A percentile compares a stretch with the other conserved stretches of the same genome.
Evolutionary conservation across 768 basidiomycete species (phyloP).

Genomic region (Dioszegia aurantiaca): DNA sequence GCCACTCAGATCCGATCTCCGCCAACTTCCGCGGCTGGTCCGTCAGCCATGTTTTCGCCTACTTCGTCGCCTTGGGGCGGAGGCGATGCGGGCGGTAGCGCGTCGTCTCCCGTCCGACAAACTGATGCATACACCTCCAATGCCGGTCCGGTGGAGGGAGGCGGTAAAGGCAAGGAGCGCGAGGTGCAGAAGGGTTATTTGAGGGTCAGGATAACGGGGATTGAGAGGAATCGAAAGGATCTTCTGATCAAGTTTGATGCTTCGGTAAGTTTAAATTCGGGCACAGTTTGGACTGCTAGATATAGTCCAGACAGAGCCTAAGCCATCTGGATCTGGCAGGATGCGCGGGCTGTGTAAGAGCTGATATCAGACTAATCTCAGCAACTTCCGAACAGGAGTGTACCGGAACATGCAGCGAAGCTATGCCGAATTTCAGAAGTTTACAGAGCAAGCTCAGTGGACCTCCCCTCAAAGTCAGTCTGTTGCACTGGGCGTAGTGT

Average conservation of each 20-base stretch:
- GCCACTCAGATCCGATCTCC: background rate
- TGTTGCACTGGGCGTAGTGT: background rate
- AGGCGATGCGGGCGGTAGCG: background rate
- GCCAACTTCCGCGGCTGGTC: background rate
- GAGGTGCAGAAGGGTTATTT: conserved; percentile 58
- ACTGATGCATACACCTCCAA: conserved; percentile 10
- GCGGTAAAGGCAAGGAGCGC: conserved; percentile 13
- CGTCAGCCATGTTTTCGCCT: background rate
- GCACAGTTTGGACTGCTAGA: no score
- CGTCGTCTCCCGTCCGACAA: conserved; percentile 23
- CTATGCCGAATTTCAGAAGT: conserved; percentile 89
- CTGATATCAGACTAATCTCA: conserved; percentile 74
- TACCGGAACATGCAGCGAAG: conserved; percentile 94
- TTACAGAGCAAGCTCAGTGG: conserved; percentile 83
- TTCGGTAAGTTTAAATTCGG: conserved; percentile 66
- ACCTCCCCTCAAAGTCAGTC: conserved; percentile 77
- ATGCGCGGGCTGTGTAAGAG: background rate
- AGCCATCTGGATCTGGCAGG: background rate
- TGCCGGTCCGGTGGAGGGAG: background rate
- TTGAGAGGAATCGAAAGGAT: conserved; percentile 94
- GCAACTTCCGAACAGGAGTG: conserved; percentile 60
- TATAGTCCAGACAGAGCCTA: no score
- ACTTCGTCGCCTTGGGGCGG: no score
- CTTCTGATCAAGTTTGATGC: conserved; percentile 92
- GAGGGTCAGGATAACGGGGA: conserved; percentile 78